Percentiles rank a stretch among this genome's conserved stretches.
Evolutionary conservation across 164 flowering plant species (phyloP).

Genomic region (Vitis labrusca): DNA sequence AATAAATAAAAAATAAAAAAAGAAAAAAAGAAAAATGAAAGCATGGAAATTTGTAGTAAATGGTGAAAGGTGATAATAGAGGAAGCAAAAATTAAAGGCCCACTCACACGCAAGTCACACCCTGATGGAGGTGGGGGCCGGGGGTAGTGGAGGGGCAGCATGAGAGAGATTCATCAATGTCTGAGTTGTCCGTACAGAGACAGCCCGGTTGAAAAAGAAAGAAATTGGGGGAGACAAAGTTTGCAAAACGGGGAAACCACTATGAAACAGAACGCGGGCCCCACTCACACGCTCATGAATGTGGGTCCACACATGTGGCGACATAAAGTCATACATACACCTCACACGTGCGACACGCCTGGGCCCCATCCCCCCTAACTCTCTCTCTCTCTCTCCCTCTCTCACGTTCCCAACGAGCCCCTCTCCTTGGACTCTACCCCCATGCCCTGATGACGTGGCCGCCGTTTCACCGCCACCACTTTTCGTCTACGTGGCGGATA

Average conservation of each 20-base stretch:
- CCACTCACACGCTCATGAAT: conserved; percentile 5
- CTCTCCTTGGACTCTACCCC: background rate
- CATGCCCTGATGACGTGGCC: conserved; percentile 5
- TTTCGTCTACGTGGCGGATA: conserved; percentile 6
- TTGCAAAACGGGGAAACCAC: conserved; percentile 15
- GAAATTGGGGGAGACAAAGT: conserved; percentile 7
- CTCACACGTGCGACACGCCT: conserved; percentile 9
- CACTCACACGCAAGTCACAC: too few relatives aligned
- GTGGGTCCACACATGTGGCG: background rate
- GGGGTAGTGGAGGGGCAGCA: too few relatives aligned
- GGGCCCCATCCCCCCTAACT: background rate
- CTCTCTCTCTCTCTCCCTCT: too few relatives aligned
- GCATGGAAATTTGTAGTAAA: too few relatives aligned
- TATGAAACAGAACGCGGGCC: conserved; percentile 10
- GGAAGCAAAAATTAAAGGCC: too few relatives aligned
- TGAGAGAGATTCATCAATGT: too few relatives aligned
- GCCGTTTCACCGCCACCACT: background rate
- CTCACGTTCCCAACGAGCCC: conserved; percentile 10
- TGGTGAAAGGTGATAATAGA: too few relatives aligned
- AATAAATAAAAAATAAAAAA: too few relatives aligned
- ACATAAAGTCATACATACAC: background rate
- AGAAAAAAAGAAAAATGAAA: too few relatives aligned
- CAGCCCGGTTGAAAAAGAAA: conserved; percentile 3
- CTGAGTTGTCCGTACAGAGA: conserved; percentile 17
- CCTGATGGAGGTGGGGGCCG: too few relatives aligned